Base-by-base conservation (phyloP, 2,329 filamentous ascomycete genomes). In the Aspergillus sp. region DNA sequence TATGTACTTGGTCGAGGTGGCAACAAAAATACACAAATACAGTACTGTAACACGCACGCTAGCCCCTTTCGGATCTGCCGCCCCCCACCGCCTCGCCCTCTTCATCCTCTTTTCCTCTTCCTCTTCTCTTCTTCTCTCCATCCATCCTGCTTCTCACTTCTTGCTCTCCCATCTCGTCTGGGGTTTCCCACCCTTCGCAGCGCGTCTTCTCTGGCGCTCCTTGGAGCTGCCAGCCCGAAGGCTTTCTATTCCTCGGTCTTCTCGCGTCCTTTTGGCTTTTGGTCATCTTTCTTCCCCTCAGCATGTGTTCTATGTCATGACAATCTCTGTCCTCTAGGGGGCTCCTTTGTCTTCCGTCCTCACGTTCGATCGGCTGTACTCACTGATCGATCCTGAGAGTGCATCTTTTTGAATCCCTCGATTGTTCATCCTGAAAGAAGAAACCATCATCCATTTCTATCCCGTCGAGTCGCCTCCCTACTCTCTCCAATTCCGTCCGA, bases 281-380 rank as follows among this genome's bases (percentile, higher is more conserved):
- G 39, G 28, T 28, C 32, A 35, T 29, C 24, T 22, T 26, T 27
- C 36, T 32, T 37, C 35, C 39, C 44, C 36, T 44, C 43, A 53
- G 43, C 47, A 57, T 58, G 49, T 45, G 41, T 43, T 58, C 39
- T 44, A 56, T 58, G 56, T 65, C 61, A 63, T 64, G 59, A 61
- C 60, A 52, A 46, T 47, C 43, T 37, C 40, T 44, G 57, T 61
- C 56, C 57, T 52, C 39, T 35, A 35, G 43, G 52, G 58, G 59
- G 55, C 54, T 45, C 39, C 40, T 39, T 45, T 40, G 40, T 35
- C 35, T 44, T 37, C 26, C 42, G 41, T 42, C 45, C 44, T 47
- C 43, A 33, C 35, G 43, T 40, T 57, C 44, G 45, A 52, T 53
- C 43, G 34, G 41, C 47, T 36, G 24, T 33, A 32, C 24, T 31